Base-by-base conservation (phyloP, 2,329 filamentous ascomycete species). In the Alternaria sp. region DNA sequence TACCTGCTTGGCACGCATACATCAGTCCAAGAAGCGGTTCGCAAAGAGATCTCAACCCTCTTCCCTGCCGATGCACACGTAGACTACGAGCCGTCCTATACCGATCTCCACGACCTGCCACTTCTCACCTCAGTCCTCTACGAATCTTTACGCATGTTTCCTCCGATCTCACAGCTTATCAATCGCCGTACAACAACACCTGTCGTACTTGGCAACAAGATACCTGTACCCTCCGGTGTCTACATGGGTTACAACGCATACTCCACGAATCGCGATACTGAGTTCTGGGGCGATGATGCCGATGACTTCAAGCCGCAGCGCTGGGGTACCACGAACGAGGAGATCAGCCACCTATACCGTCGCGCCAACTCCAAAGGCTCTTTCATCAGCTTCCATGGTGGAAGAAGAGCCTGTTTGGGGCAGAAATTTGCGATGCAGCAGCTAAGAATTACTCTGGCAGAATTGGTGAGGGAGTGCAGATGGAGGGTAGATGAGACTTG, bases 131-230 rank as follows among this genome's bases (percentile, higher is more conserved):
- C 83, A 0, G 75, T 82, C 24, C 72, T 85, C 20, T 80, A 82
- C 62, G 83, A 85, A 53, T 71, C 76, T 22, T 76, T 85, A 12
- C 81, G 83, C 2, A 75, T 85, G 46, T 83, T 81, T 57, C 83
- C 83, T 0, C 83, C 83, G 7, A 80, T 85, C 51, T 80, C 77
- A 0, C 82, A 85, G 59, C 74, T 85, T 42, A 81, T 85, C 63
- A 85, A 85, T 54, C 78, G 82, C 6, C 53, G 68, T 26, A 77
- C 78, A 4, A 78, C 77, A 0, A 62, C 65, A 2, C 67, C 77
- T 0, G 71, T 75, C 12, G 61, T 46, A 1, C 64, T 75, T 4
- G 70, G 72, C 41, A 63, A 61, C 32, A 55, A 62, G 4, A 66
- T 74, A 18, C 46, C 61, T 1, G 48, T 75, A 14, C 68, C 71